Conservation (phyloP, 257 asterid genomes). For the Fraxinus pennsylvanica region DNA sequence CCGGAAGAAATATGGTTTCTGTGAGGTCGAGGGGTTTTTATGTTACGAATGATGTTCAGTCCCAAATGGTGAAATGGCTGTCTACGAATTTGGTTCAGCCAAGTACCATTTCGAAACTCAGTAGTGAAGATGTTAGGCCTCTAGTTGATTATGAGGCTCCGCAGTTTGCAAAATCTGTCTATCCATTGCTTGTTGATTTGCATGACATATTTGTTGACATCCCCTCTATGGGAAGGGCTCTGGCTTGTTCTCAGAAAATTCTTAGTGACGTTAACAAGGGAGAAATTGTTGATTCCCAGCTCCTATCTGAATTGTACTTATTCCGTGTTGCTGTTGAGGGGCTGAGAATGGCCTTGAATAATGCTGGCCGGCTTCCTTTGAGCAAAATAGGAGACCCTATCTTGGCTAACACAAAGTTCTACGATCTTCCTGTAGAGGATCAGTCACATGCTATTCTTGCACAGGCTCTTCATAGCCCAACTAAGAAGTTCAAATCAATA, state of each 20-base stretch:
- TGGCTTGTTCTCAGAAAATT: conserved; percentile 83
- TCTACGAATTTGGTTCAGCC: conserved; percentile 44
- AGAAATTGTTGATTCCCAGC: conserved; percentile 48
- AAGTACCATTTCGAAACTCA: conserved; percentile 29
- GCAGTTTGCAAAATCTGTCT: conserved; percentile 67
- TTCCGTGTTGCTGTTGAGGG: conserved; percentile 87
- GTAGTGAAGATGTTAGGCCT: conserved; percentile 39
- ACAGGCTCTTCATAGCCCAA: conserved; percentile 74
- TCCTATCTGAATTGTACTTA: conserved; percentile 70
- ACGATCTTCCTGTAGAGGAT: conserved; percentile 66
- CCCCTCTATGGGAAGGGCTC: conserved; percentile 67
- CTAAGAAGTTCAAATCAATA: conserved; percentile 57
- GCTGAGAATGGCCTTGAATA: conserved; percentile 76
- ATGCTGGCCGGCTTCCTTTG: conserved; percentile 61
- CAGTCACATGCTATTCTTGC: conserved; percentile 81
- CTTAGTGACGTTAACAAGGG: conserved; percentile 71
- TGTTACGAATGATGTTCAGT: conserved; percentile 47
- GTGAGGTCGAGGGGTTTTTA: conserved; percentile 34
- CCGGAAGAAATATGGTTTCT: conserved; percentile 32
- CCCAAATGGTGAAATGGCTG: conserved; percentile 60
- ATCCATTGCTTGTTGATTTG: conserved; percentile 79
- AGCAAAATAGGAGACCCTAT: conserved; percentile 25
- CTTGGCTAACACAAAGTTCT: conserved; percentile 38
- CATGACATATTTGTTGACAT: conserved; percentile 59
- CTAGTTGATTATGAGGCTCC: conserved; percentile 64